These are phyloP conservation scores for Amborella trichopoda DNA, from an alignment of 164 flowering plant species.

Conservation along the genomic window DNA sequence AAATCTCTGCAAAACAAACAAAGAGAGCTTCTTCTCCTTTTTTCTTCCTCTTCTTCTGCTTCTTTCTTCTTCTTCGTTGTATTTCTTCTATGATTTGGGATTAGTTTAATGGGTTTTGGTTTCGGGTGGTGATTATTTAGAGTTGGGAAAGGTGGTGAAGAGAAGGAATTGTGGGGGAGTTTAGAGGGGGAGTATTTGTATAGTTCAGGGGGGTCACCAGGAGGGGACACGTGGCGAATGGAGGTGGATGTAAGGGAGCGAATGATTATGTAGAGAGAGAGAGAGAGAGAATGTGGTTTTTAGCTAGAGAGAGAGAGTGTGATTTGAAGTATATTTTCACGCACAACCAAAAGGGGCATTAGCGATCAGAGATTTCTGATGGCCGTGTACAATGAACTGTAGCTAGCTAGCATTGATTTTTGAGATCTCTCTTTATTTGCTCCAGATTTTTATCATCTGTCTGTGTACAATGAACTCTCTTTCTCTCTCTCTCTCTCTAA, in stretches of 20 bases:
- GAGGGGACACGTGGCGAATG: conserved; percentile 13
- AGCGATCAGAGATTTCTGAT: too few species aligned
- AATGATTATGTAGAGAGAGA: conserved; percentile 8
- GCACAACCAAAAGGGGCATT: too few species aligned
- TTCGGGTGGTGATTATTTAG: neutral
- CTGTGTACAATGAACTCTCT: neutral
- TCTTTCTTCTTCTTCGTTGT: neutral
- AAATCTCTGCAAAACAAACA: neutral
- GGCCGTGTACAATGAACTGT: too few species aligned
- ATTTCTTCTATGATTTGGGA: too few species aligned
- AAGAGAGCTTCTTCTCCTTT: neutral
- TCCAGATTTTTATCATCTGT: too few species aligned
- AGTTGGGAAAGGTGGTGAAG: neutral
- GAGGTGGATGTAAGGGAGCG: conserved; percentile 14
- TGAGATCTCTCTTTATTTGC: too few species aligned
- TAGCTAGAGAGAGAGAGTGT: too few species aligned
- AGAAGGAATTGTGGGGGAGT: neutral
- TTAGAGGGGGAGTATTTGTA: conserved; percentile 11
- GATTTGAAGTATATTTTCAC: too few species aligned
- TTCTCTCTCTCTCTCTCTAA: neutral
- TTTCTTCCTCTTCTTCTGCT: neutral
- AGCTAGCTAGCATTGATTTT: too few species aligned
- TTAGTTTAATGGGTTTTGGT: too few species aligned
- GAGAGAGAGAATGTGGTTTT: too few species aligned
- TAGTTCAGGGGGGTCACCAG: conserved; percentile 6